A percentile compares a stretch with the other conserved stretches of the same genome.
Conservation (phyloP, 2,329 filamentous ascomycete species). For the Venturia nashicola region DNA sequence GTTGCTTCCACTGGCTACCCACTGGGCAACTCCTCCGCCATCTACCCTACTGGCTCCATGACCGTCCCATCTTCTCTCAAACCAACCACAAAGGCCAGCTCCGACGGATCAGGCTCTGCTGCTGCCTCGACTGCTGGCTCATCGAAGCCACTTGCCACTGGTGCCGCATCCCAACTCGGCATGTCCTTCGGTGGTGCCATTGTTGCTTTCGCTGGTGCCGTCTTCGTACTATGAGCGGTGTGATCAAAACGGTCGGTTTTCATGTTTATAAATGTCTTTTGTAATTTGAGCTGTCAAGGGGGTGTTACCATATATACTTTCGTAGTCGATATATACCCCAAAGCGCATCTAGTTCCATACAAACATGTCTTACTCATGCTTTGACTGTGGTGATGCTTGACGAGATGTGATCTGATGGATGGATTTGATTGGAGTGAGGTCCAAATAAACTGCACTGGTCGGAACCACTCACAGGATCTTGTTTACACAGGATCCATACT, state of each 20-base stretch:
- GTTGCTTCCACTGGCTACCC: not conserved
- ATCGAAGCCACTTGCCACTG: not conserved
- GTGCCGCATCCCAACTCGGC: not conserved
- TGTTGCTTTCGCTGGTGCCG: constrained; percentile 3
- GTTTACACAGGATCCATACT: not conserved
- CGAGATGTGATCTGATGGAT: too few species aligned
- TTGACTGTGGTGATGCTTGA: too few species aligned
- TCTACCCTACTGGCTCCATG: not conserved
- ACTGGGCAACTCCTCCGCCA: constrained; percentile 1
- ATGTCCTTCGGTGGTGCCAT: constrained; percentile 5
- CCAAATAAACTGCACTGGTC: not conserved
- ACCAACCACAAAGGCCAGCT: not conserved
- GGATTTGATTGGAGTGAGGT: not conserved
- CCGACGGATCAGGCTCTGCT: not conserved
- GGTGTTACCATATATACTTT: not conserved
- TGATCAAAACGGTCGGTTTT: not conserved
- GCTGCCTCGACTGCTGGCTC: not conserved
- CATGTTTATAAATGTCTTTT: not conserved
- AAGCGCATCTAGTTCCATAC: not conserved
- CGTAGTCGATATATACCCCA: constrained; percentile 2
- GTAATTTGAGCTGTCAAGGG: not conserved
- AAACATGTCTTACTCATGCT: not conserved
- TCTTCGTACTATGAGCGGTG: constrained; percentile 1
- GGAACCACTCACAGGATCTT: not conserved
- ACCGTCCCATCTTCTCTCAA: not conserved